These are phyloP conservation scores for Aspergillus biplanus DNA, from an alignment of 495 filamentous ascomycete species.

Conservation along the genomic window DNA sequence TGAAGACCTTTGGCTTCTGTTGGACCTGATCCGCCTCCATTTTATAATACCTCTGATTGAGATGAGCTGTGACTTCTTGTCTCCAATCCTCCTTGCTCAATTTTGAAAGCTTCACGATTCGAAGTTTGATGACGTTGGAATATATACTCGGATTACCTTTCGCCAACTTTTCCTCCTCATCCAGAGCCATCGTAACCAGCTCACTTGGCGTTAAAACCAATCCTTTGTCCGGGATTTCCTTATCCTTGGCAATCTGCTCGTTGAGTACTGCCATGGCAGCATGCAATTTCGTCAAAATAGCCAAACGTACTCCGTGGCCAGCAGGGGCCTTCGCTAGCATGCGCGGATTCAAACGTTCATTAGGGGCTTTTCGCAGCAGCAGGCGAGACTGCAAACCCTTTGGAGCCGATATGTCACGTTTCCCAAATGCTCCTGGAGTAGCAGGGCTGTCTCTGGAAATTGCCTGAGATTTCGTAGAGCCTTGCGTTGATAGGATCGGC, in stretches of 20 bases:
- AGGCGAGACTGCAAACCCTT: constrained; percentile 33
- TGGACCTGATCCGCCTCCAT: constrained; percentile 30
- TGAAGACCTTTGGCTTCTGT: constrained; percentile 42
- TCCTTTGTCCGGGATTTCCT: constrained; percentile 58
- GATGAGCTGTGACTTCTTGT: constrained; percentile 44
- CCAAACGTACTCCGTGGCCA: constrained; percentile 64
- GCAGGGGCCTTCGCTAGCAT: constrained; percentile 73
- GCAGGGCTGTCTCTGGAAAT: background rate
- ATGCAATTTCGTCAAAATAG: constrained; percentile 74
- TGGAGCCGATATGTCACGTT: constrained; percentile 17
- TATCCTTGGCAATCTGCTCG: constrained; percentile 48
- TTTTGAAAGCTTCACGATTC: constrained; percentile 72
- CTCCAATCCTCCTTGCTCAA: constrained; percentile 71
- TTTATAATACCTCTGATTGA: constrained; percentile 49
- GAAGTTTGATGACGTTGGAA: constrained; percentile 76
- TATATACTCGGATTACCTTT: constrained; percentile 70
- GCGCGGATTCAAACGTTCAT: constrained; percentile 76
- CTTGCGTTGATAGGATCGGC: constrained; percentile 4
- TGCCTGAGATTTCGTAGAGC: background rate
- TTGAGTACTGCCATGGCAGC: constrained; percentile 75
- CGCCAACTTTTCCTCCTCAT: constrained; percentile 82
- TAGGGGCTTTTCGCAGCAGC: constrained; percentile 41
- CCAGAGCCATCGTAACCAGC: constrained; percentile 75
- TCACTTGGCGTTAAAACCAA: constrained; percentile 68
- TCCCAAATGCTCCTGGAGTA: background rate